These are phyloP conservation scores for Nemania serpens DNA, from an alignment of 2,329 filamentous ascomycete genomes.

Conservation along the genomic window DNA sequence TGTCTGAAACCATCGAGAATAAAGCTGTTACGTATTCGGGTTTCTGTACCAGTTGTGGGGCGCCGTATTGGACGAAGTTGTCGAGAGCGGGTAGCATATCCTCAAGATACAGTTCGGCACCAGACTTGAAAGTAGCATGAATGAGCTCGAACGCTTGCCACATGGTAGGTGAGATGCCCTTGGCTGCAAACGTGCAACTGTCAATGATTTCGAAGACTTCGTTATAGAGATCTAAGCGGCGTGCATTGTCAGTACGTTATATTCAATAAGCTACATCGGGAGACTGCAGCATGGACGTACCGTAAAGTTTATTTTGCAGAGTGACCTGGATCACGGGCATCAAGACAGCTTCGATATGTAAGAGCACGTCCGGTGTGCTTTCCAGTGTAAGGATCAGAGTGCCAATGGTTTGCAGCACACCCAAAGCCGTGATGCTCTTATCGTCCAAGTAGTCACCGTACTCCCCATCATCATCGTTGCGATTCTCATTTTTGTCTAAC, in stretches of 20 bases:
- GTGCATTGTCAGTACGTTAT: neutral
- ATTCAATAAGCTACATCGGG: neutral
- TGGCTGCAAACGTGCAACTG: slow-evolving; percentile 97
- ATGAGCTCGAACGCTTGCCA: slow-evolving; percentile 98
- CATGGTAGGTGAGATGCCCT: slow-evolving; percentile 94
- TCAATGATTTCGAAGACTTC: slow-evolving; percentile 99
- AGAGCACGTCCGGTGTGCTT: slow-evolving; percentile 92
- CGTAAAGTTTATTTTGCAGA: slow-evolving; percentile 95
- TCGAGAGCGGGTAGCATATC: slow-evolving; percentile 98
- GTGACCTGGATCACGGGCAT: slow-evolving; percentile 98
- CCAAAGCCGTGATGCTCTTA: slow-evolving; percentile 96
- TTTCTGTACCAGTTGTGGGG: slow-evolving; percentile 77
- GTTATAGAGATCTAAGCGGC: slow-evolving; percentile 79
- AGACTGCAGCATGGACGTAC: slow-evolving; percentile 48
- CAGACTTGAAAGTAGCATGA: slow-evolving; percentile 94
- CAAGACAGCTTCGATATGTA: slow-evolving; percentile 91
- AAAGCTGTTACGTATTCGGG: slow-evolving; percentile 86
- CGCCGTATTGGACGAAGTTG: slow-evolving; percentile 96
- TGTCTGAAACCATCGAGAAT: slow-evolving; percentile 91
- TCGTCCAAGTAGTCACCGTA: slow-evolving; percentile 95
- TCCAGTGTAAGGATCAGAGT: slow-evolving; percentile 96
- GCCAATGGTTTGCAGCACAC: slow-evolving; percentile 95
- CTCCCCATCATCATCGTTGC: slow-evolving; percentile 74
- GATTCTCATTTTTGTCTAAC: slow-evolving; percentile 82
- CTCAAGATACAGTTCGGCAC: slow-evolving; percentile 94